Evolutionary conservation across 805 yeast genomes (phyloP).

Genomic region (Sungouiella thailandica): DNA sequence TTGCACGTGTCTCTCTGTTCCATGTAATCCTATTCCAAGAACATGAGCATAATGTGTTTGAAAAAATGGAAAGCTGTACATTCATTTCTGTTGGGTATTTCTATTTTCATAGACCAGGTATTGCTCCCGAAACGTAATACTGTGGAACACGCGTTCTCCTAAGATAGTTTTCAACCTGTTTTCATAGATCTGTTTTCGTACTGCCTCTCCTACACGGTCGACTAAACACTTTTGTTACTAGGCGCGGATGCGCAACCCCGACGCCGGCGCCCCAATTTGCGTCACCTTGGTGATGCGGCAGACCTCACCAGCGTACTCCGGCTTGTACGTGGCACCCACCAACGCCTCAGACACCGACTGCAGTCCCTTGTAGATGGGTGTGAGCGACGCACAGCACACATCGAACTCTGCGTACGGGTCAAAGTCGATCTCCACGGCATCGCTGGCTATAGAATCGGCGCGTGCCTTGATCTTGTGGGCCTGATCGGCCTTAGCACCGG

Average conservation of each 20-base stretch:
- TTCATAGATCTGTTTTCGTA: no score
- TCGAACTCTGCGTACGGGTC: conserved; percentile 90
- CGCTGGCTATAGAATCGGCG: conserved; percentile 76
- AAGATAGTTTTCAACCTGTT: no score
- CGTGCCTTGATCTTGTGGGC: conserved; percentile 77
- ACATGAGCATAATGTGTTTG: no score
- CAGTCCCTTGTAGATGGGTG: conserved; percentile 82
- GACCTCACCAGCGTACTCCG: conserved; percentile 69
- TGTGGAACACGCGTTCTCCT: no score
- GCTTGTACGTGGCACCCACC: conserved; percentile 84
- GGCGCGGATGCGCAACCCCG: conserved; percentile 68
- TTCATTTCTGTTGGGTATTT: no score
- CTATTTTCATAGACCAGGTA: no score
- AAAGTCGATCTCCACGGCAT: conserved; percentile 85
- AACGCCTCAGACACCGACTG: conserved; percentile 71
- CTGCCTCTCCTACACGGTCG: no score
- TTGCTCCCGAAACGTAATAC: no score
- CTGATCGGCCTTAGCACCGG: conserved; percentile 83
- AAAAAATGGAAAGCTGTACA: no score
- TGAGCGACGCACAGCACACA: conserved; percentile 78
- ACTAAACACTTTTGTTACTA: no score
- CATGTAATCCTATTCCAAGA: no score
- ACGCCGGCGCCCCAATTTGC: conserved; percentile 83
- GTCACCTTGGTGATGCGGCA: conserved; percentile 76
- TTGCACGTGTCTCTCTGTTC: no score